Evolutionary conservation across 805 yeast species (phyloP).

Genomic region (Teunomyces cretensis): DNA sequence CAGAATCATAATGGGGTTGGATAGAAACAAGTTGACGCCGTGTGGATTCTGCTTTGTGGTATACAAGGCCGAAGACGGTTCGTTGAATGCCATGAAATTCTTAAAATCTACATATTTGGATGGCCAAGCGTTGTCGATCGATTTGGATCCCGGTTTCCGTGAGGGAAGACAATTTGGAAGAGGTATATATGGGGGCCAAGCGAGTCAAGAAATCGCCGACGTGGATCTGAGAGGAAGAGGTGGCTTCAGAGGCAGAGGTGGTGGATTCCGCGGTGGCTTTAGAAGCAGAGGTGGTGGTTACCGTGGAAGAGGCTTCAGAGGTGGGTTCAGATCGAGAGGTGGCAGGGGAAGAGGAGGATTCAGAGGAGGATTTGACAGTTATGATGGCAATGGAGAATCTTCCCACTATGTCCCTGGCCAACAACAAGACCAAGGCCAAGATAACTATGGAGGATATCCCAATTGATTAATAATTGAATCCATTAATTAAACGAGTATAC

Average conservation of each 20-base stretch:
- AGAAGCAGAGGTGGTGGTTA: slow-evolving; percentile 35
- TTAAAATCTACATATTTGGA: slow-evolving; percentile 81
- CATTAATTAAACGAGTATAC: background rate
- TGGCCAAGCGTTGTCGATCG: slow-evolving; percentile 78
- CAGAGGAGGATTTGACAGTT: slow-evolving; percentile 24
- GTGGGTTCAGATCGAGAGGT: slow-evolving; percentile 19
- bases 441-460: background rate
- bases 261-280: slow-evolving; percentile 35
- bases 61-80: slow-evolving; percentile 64
- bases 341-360: slow-evolving; percentile 43
- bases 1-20: slow-evolving; percentile 91
- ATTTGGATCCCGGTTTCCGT: slow-evolving; percentile 91
- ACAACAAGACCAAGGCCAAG: background rate
- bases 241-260: slow-evolving; percentile 17
- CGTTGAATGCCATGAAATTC: slow-evolving; percentile 80
- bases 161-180: slow-evolving; percentile 97
- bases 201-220: slow-evolving; percentile 57
- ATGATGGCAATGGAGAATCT: background rate
- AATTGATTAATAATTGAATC: background rate
- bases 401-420: background rate
- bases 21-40: slow-evolving; percentile 86
- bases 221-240: slow-evolving; percentile 22
- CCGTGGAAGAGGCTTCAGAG: slow-evolving; percentile 24
- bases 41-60: slow-evolving; percentile 96
- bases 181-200: slow-evolving; percentile 92